Base-by-base conservation (phyloP, 2,329 filamentous ascomycete genomes). In the Aspergillus fijiensis region DNA sequence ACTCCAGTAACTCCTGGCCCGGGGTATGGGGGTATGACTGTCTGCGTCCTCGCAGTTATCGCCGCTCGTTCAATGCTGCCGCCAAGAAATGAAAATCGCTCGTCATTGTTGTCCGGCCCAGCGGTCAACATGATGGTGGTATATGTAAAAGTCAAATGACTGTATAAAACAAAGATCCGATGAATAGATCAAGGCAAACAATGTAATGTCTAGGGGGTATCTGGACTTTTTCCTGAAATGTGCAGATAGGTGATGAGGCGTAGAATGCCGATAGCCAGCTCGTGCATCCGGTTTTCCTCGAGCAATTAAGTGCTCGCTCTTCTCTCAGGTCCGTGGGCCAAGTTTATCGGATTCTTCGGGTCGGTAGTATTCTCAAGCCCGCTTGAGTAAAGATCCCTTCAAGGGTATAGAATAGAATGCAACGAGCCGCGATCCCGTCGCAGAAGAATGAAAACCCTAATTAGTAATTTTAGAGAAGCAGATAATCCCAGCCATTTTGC, bases 401-500 rank as follows among this genome's bases (percentile, higher is more conserved):
- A 60, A 67, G 65, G 63, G 61, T 29, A 65, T 54, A 16, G 50
- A 49, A 55, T 42, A 33, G 39, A 59, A 58, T 47, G 51, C 33
- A 16, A 61, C 62, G 60, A 63, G 63, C 66, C 51, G 45, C 60
- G 59, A 63, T 61, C 61, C 51, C 60, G 62, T 56, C n/a, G 19
- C 54, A 53, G 50, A 58, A 58, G 14, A 35, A 58, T 21, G 19
- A 48, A 47, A 27, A 27, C 55, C 45, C 45, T 35, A 45, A 55
- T 51, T 21, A 49, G 25, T n/a, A 48, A 25, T 45, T 49, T 80
- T 80, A 96, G 79, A 97, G 93, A 76, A 97, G 85, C 76, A 97
- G 83, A 80, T 92, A 95, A 75, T 96, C 91, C 93, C 92, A 96
- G 69, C 87, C 87, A 81, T 94, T 95, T 80, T 89, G 86, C 79